Evolutionary conservation across 1,139 yeast genomes (phyloP).

Genomic region (Yamadazyma spencermartinsiae): DNA sequence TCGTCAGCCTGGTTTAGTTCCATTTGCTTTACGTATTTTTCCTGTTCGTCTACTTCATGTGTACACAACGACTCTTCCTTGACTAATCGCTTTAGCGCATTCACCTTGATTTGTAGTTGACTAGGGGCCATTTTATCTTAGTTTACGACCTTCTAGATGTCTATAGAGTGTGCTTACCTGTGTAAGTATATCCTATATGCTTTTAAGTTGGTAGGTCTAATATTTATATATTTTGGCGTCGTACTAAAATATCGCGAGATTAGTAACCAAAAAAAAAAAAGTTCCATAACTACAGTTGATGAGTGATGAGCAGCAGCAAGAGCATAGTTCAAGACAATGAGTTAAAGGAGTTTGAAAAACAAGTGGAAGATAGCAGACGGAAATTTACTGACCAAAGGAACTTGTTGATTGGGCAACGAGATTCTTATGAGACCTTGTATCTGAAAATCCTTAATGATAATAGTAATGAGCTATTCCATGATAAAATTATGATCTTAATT

Average conservation of each 20-base stretch:
- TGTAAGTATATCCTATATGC: not conserved
- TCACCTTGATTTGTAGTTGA: conserved; percentile 70
- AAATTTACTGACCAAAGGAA: conserved; percentile 11
- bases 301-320: not conserved
- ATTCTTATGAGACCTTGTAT: conserved; percentile 9
- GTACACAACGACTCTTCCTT: conserved; percentile 71
- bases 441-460: conserved; percentile 1
- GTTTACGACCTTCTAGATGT: too few species aligned
- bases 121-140: conserved; percentile 66
- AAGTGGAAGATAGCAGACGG: not conserved
- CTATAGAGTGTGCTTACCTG: too few species aligned
- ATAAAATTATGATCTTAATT: conserved; percentile 41
- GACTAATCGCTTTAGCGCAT: conserved; percentile 69
- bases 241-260: not conserved
- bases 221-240: not conserved
- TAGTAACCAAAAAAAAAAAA: not conserved
- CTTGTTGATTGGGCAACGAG: conserved; percentile 12
- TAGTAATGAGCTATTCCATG: conserved; percentile 5
- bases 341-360: not conserved
- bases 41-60: conserved; percentile 65
- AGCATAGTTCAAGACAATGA: not conserved
- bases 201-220: not conserved
- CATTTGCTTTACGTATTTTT: conserved; percentile 45
- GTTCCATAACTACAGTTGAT: not conserved
- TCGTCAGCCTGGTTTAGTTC: conserved; percentile 53